These are phyloP conservation scores for Eucommia ulmoides DNA, from an alignment of 257 asterid species.

Conservation along the genomic window DNA sequence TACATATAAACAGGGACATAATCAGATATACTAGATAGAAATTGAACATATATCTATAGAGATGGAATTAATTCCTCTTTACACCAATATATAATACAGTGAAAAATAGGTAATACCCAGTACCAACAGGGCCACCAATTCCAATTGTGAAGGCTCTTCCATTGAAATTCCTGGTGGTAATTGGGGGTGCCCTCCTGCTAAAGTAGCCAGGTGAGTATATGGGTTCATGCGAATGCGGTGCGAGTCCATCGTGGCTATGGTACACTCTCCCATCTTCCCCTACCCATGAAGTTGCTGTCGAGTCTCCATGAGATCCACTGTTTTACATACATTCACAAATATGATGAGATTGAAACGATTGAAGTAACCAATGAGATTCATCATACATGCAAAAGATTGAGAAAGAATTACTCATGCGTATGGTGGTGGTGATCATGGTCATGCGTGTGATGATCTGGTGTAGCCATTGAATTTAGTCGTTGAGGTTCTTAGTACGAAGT, in stretches of 20 bases:
- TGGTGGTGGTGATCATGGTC: background rate
- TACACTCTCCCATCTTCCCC: slow-evolving; percentile 75
- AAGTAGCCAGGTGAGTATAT: slow-evolving; percentile 83
- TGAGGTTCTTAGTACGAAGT: too few species aligned
- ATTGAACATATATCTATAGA: too few species aligned
- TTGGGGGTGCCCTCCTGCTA: slow-evolving; percentile 84
- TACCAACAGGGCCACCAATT: slow-evolving; percentile 98
- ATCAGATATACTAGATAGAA: too few species aligned
- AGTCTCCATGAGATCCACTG: slow-evolving; percentile 22
- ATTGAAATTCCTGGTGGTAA: slow-evolving; percentile 46
- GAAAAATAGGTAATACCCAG: slow-evolving; percentile 40
- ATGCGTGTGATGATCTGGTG: background rate
- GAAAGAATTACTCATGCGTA: background rate
- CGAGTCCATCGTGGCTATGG: slow-evolving; percentile 96
- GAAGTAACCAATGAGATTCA: too few species aligned
- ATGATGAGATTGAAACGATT: too few species aligned
- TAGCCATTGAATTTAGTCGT: background rate
- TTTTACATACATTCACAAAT: too few species aligned
- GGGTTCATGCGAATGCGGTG: slow-evolving; percentile 91
- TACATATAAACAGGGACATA: too few species aligned
- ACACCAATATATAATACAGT: too few species aligned
- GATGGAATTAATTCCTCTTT: too few species aligned
- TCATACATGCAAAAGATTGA: background rate
- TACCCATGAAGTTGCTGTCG: slow-evolving; percentile 35
- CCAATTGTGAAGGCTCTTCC: slow-evolving; percentile 96